Base-by-base conservation (phyloP, 1,284 basidiomycete species). In the Ganoderma lucidum region DNA sequence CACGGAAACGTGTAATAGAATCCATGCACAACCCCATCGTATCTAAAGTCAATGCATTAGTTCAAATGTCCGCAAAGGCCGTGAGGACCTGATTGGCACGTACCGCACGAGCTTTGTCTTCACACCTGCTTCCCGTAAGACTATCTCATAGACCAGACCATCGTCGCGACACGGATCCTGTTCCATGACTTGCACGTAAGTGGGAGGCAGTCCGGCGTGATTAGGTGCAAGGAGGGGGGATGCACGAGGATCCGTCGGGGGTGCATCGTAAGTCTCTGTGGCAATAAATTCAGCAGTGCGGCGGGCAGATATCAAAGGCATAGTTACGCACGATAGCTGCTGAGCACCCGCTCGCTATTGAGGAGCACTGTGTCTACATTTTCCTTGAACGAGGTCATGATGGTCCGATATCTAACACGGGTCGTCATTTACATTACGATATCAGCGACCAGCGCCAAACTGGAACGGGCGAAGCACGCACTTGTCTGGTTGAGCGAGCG, bases 121-220 rank as follows among this genome's bases (percentile, higher is more conserved):
- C 14, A 75, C 74, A 10, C 71, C 73, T 1, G 71, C 72, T 55
- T 76, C 75, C 14, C 70, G 67, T 10, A 77, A 63, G 8, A 74
- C 63, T 55, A 70, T 71, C 41, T 73, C 74, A 62, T 77, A 76
- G 1, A 77, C 55, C 15, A 74, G 32, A 4, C 72, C 75, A 42
- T 78, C 76, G 61, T 79, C 77, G 23, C 76, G 70, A 15, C 75
- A 53, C 23, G 73, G 71, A 51, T 77, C 76, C 30, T 67, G 56
- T 8, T 70, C 76, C 30, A 56, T 59, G 10, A 74, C 64, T 59
- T 78, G 77, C 3, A 78, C 42, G 70, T 69, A 76, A 15, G 73
- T 64, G 2, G 74, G 73, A 5, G 77, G 70, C 4, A 78, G 70
- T 28, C 68, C 74, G 4, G 28, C 60, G 53, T 72, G 72, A 0